These are phyloP conservation scores for Trichoderma aggressivum DNA, from an alignment of 2,329 filamentous ascomycete genomes.

Conservation along the genomic window DNA sequence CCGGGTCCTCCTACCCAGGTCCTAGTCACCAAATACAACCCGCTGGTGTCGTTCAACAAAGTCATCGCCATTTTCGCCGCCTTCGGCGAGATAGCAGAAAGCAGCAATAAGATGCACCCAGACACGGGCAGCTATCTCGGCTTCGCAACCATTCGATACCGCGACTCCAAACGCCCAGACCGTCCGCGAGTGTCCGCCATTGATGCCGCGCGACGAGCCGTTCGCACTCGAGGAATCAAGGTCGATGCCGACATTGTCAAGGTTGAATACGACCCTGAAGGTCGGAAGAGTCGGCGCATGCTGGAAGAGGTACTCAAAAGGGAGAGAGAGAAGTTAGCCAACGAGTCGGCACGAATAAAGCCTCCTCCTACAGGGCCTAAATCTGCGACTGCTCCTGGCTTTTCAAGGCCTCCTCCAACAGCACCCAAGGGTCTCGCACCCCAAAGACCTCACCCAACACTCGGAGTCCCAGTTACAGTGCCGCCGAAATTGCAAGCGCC, in stretches of 20 bases:
- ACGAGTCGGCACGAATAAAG: conserved; percentile 31
- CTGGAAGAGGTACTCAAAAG: conserved; percentile 70
- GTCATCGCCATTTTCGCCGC: conserved; percentile 72
- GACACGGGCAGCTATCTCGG: conserved; percentile 91
- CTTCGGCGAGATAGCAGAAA: conserved; percentile 83
- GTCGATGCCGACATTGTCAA: conserved; percentile 75
- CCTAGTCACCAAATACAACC: conserved; percentile 94
- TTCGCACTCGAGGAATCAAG: conserved; percentile 70
- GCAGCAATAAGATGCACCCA: conserved; percentile 92
- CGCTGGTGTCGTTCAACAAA: conserved; percentile 75
- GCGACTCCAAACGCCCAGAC: conserved; percentile 58
- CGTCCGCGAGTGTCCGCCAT: conserved; percentile 59
- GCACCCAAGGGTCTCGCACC: conserved; percentile 82
- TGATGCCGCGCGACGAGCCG: conserved; percentile 77
- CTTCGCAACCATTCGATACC: conserved; percentile 87
- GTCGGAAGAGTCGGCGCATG: conserved; percentile 74
- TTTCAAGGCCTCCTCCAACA: conserved; percentile 64
- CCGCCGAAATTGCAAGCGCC: conserved; percentile 27
- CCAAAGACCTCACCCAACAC: conserved; percentile 37
- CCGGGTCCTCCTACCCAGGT: conserved; percentile 87
- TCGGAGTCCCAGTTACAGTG: background rate
- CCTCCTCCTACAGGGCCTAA: conserved; percentile 39
- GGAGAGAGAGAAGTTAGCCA: conserved; percentile 59
- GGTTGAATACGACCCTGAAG: conserved; percentile 87
- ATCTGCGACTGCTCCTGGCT: conserved; percentile 27